phyloP scores from a whole-genome alignment of 805 yeast species.

The Saturnispora sekii region DNA sequence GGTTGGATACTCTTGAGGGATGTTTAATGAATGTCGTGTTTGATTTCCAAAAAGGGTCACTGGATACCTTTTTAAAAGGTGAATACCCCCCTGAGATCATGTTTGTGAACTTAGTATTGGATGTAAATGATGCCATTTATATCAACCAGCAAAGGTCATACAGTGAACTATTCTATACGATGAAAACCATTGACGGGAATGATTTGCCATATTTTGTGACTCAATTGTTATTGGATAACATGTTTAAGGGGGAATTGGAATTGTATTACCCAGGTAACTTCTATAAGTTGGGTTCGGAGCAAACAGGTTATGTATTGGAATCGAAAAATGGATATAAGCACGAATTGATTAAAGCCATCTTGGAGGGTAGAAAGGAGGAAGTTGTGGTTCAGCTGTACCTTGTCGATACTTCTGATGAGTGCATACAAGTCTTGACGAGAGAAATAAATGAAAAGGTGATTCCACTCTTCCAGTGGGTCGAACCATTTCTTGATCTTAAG shows the following conservation, averaged over 20 bases:
- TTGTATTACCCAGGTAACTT: slow-evolving; percentile 18
- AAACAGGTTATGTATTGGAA: not conserved
- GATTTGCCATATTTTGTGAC: slow-evolving; percentile 42
- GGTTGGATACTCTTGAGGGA: slow-evolving; percentile 24
- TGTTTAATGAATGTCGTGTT: slow-evolving; percentile 14
- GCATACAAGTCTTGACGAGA: too few relatives aligned
- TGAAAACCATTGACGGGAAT: slow-evolving; percentile 33
- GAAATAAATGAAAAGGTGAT: too few relatives aligned
- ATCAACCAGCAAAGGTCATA: slow-evolving; percentile 19
- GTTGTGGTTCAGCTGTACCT: slow-evolving; percentile 7
- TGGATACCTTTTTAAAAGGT: slow-evolving; percentile 5
- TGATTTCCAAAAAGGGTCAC: slow-evolving; percentile 15
- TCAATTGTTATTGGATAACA: slow-evolving; percentile 29
- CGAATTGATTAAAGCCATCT: not conserved
- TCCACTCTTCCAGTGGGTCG: too few relatives aligned
- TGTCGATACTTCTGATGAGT: not conserved
- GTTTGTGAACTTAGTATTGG: slow-evolving; percentile 14
- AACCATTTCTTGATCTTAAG: not conserved
- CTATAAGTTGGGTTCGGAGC: slow-evolving; percentile 7
- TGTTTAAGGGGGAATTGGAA: slow-evolving; percentile 22
- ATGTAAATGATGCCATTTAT: slow-evolving; percentile 20
- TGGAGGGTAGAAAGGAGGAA: not conserved
- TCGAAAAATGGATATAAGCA: not conserved
- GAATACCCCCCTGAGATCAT: slow-evolving; percentile 11
- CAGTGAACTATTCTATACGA: slow-evolving; percentile 27